Evolutionary conservation across 2,329 filamentous ascomycete species (phyloP).

Genomic region (Fusarium haematococcum): DNA sequence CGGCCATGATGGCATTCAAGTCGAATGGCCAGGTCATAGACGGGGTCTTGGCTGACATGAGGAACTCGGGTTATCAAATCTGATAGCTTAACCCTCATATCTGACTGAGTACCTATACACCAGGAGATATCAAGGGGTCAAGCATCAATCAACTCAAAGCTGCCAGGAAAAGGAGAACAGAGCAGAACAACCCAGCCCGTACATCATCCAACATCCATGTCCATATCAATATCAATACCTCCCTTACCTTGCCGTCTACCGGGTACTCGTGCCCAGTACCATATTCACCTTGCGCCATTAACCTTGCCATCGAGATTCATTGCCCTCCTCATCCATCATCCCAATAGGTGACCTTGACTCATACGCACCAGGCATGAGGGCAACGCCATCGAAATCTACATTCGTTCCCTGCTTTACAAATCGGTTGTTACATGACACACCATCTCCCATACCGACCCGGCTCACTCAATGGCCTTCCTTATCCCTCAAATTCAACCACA

Average conservation of each 20-base stretch:
- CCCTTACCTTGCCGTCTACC: slow-evolving; percentile 2
- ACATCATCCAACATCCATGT: neutral
- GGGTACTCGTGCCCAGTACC: slow-evolving; percentile 4
- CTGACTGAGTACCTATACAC: neutral
- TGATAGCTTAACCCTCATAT: slow-evolving; percentile 11
- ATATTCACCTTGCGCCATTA: slow-evolving; percentile 26
- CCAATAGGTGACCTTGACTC: slow-evolving; percentile 11
- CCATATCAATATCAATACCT: slow-evolving; percentile 9
- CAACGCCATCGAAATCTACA: slow-evolving; percentile 19
- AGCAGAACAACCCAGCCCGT: neutral
- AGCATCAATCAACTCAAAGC: neutral
- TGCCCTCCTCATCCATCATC: slow-evolving; percentile 14
- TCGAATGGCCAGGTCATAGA: slow-evolving; percentile 43
- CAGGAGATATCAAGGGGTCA: neutral
- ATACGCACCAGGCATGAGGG: slow-evolving; percentile 21
- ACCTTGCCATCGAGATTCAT: slow-evolving; percentile 11
- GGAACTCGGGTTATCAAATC: slow-evolving; percentile 41
- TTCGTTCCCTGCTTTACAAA: slow-evolving; percentile 31
- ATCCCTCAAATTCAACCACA: slow-evolving; percentile 59
- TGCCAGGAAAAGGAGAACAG: neutral
- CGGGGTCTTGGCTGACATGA: slow-evolving; percentile 45
- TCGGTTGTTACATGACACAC: slow-evolving; percentile 5
- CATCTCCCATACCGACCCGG: neutral
- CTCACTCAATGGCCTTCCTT: slow-evolving; percentile 27
- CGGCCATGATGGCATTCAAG: slow-evolving; percentile 35